Evolutionary conservation across 176 grass and related monocot genomes (phyloP), one percentile per base, ranked within the genome.

Genomic region (Canna indica): DNA sequence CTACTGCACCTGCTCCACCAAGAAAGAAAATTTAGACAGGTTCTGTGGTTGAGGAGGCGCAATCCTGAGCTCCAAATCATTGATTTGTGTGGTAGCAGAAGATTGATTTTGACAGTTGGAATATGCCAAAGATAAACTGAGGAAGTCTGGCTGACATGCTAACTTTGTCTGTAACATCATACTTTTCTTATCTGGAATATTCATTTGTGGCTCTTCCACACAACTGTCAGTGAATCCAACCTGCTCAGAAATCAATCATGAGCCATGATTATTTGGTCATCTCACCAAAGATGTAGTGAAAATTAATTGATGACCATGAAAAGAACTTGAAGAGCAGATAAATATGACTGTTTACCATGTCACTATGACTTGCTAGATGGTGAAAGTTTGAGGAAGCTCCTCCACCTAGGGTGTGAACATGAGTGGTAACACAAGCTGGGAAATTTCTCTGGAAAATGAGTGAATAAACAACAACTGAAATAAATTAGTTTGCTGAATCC

Each of bases 11-110:
- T 10, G 53, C 22, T 7, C 20, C 53, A 58, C 24, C 1, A n/a
- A 25, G 24, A 58, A n/a, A 27, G 53, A 26, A 9, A 58, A 7
- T n/a, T 58, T 58, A 58, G 53, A 58, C 5, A 58, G 53, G 20
- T 58, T 12, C 9, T 27, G 53, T 25, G n/a, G 53, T 26, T 25
- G 53, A 58, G 53, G 53, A 26, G 53, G 53, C 11, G 53, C 53
- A 58, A 58, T 58, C 5, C 53, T 58, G 53, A 58, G 53, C n/a
- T 58, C 53, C 53, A 58, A 58, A 58, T 58, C 53, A 58, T n/a
- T 58, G 53, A 11, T 4, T 26, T 8, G 22, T 9, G 25, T 27
- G n/a, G 24, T 58, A 8, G 53, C 10, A 25, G 53, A 58, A 58
- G 53, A 58, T 58, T 58, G 53, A 58, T 9, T 58, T 58, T 58